A percentile compares a stretch with the other conserved stretches of the same genome.
Conservation (phyloP, 768 basidiomycete genomes). For the Lactifluus hygrophoroides region DNA sequence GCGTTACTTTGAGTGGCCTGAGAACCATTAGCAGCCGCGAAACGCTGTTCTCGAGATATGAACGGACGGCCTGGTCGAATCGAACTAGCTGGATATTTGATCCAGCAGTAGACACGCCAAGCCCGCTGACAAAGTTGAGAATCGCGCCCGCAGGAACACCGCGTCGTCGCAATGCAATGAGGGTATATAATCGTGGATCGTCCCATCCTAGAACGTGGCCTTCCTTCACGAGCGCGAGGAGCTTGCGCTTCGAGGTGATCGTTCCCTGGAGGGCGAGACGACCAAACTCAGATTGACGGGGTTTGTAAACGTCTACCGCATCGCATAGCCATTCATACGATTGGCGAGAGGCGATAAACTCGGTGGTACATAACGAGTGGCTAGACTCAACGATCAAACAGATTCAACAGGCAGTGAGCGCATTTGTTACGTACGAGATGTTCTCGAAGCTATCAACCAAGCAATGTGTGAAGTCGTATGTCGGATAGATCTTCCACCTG, state of each 20-base stretch:
- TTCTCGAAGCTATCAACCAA: conserved; percentile 98
- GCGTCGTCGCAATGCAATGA: conserved; percentile 89
- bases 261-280: conserved; percentile 89
- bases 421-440: conserved; percentile 69
- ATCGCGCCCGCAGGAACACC: conserved; percentile 97
- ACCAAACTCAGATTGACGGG: conserved; percentile 94
- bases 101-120: conserved; percentile 86
- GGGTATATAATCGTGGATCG: conserved; percentile 93
- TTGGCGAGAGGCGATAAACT: conserved; percentile 91
- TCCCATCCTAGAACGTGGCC: conserved; percentile 90
- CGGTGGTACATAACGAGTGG: conserved; percentile 93
- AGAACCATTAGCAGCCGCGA: conserved; percentile 90
- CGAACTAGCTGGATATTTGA: conserved; percentile 81
- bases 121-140: conserved; percentile 80
- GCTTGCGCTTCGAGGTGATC: conserved; percentile 95
- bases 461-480: conserved; percentile 98
- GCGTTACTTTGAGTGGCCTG: conserved; percentile 80
- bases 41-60: conserved; percentile 81
- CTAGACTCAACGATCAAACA: conserved; percentile 34
- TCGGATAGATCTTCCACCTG: conserved; percentile 97
- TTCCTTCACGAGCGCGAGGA: conserved; percentile 78
- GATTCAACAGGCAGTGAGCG: not conserved
- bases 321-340: conserved; percentile 99
- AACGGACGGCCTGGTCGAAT: conserved; percentile 84
- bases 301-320: conserved; percentile 94